These are phyloP conservation scores for Aotearoamyces nothofagi DNA, from an alignment of 2,329 filamentous ascomycete genomes.

Conservation along the genomic window DNA sequence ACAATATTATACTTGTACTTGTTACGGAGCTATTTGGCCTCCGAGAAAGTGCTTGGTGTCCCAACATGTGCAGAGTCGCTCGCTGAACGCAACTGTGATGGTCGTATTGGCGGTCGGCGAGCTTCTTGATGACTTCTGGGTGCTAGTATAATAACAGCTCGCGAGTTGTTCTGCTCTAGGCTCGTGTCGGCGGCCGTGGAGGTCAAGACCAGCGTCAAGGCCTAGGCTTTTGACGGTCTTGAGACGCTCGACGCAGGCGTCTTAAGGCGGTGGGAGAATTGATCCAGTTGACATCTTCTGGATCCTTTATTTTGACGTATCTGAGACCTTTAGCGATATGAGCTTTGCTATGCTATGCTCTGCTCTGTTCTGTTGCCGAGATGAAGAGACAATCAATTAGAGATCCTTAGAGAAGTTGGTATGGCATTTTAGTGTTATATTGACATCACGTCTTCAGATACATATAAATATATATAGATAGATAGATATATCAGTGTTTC, in stretches of 20 bases:
- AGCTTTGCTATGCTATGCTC: slow-evolving; percentile 20
- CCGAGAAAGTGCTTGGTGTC: slow-evolving; percentile 40
- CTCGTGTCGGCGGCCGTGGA: slow-evolving; percentile 42
- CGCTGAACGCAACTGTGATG: slow-evolving; percentile 37
- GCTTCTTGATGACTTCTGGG: slow-evolving; percentile 32
- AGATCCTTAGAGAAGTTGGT: too few species aligned
- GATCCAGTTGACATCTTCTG: slow-evolving; percentile 39
- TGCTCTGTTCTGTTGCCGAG: too few species aligned
- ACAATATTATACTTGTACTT: too few species aligned
- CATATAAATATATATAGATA: too few species aligned
- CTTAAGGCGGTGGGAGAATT: slow-evolving; percentile 35
- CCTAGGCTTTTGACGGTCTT: slow-evolving; percentile 37
- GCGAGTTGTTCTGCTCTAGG: slow-evolving; percentile 45
- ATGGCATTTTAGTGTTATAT: too few species aligned
- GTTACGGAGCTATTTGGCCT: too few species aligned
- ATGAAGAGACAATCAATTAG: too few species aligned
- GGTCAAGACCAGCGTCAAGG: slow-evolving; percentile 41
- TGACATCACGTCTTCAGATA: too few species aligned
- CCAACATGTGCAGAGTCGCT: slow-evolving; percentile 39
- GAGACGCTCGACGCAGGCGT: slow-evolving; percentile 34
- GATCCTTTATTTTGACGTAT: slow-evolving; percentile 42
- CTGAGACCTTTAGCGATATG: slow-evolving; percentile 29
- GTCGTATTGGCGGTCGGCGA: slow-evolving; percentile 31
- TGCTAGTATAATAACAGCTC: slow-evolving; percentile 37
- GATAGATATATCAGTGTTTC: too few species aligned